These are phyloP conservation scores for Colletotrichum spaethianum DNA, from an alignment of 2,329 filamentous ascomycete genomes.

Conservation along the genomic window DNA sequence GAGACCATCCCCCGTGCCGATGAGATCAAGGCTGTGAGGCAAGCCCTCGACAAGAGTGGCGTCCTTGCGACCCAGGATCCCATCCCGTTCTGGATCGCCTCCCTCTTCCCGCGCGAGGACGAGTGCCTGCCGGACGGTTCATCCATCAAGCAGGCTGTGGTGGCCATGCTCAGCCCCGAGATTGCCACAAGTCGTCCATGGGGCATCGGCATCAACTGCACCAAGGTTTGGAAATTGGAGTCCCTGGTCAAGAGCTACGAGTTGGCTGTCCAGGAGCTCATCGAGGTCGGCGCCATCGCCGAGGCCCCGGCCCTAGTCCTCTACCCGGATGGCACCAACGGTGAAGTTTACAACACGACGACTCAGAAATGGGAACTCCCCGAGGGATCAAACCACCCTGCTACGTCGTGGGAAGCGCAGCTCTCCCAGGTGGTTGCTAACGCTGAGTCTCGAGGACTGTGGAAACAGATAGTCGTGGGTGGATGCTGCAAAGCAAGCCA, in stretches of 20 bases:
- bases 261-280: slow-evolving; percentile 57
- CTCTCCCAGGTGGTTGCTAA: slow-evolving; percentile 58
- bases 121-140: slow-evolving; percentile 71
- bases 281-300: slow-evolving; percentile 50
- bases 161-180: slow-evolving; percentile 54
- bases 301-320: slow-evolving; percentile 70
- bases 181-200: slow-evolving; percentile 59
- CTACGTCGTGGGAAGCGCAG: slow-evolving; percentile 61
- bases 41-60: slow-evolving; percentile 51
- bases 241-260: slow-evolving; percentile 69
- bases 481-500: slow-evolving; percentile 67
- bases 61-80: slow-evolving; percentile 48
- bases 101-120: slow-evolving; percentile 71
- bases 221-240: slow-evolving; percentile 74
- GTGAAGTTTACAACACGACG: slow-evolving; percentile 75
- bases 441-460: slow-evolving; percentile 55
- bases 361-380: slow-evolving; percentile 72
- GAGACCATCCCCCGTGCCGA: slow-evolving; percentile 77
- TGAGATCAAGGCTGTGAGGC: slow-evolving; percentile 72
- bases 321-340: slow-evolving; percentile 79
- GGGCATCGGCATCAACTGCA: slow-evolving; percentile 79
- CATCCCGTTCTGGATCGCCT: slow-evolving; percentile 72
- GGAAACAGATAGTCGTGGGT: slow-evolving; percentile 64
- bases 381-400: slow-evolving; percentile 43
- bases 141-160: slow-evolving; percentile 51